Percentiles rank a stretch among this genome's conserved stretches.
phyloP scores from a whole-genome alignment of 768 basidiomycete species.

The Mycena epipterygia region DNA sequence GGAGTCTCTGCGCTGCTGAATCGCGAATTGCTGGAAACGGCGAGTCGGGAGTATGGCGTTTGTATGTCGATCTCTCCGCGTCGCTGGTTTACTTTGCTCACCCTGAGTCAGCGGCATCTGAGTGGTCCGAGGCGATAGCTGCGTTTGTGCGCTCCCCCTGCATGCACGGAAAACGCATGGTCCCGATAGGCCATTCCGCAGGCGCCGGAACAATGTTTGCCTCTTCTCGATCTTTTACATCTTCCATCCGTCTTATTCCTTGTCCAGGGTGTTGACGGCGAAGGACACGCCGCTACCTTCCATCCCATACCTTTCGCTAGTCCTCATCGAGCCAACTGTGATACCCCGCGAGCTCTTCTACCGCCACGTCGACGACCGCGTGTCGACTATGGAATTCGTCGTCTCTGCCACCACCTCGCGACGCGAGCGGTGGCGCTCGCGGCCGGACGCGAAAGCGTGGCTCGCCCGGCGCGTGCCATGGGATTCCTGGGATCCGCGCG shows the following conservation, averaged over 20 bases:
- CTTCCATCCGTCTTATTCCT: not conserved
- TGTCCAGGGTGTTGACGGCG: constrained; percentile 54
- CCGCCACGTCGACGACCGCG: constrained; percentile 51
- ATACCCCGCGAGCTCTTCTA: constrained; percentile 55
- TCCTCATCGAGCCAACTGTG: constrained; percentile 63
- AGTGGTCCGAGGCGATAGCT: constrained; percentile 54
- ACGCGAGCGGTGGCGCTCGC: constrained; percentile 56
- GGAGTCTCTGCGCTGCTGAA: constrained; percentile 65
- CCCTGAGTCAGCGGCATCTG: constrained; percentile 46
- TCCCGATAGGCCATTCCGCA: constrained; percentile 60
- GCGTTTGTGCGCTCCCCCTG: constrained; percentile 49
- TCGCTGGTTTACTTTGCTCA: not conserved
- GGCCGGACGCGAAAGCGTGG: constrained; percentile 57
- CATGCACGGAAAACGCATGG: constrained; percentile 51
- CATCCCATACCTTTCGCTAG: constrained; percentile 50
- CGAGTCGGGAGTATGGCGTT: constrained; percentile 54
- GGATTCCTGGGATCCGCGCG: constrained; percentile 60
- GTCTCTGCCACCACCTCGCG: constrained; percentile 53
- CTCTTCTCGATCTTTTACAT: not conserved
- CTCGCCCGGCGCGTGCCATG: constrained; percentile 61
- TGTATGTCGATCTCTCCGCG: not conserved
- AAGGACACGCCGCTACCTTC: constrained; percentile 43
- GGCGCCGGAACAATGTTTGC: constrained; percentile 57
- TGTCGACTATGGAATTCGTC: constrained; percentile 53
- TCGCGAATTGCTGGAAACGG: constrained; percentile 44